phyloP scores from a whole-genome alignment of 331 rosid genomes.

The Phaseolus coccineus region DNA sequence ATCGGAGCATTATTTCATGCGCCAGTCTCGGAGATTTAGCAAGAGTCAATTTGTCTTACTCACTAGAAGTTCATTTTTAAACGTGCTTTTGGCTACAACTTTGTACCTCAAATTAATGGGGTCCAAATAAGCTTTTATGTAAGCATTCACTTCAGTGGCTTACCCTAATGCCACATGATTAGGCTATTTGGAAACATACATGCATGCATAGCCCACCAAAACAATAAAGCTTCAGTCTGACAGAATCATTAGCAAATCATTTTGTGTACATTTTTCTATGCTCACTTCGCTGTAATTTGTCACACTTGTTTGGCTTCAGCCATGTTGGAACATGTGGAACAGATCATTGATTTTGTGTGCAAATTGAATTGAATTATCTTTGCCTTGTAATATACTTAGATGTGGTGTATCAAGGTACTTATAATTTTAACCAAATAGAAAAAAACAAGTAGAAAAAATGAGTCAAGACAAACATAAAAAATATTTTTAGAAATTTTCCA shows the following conservation, averaged over 20 bases:
- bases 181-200: conserved; percentile 11
- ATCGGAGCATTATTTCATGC: conserved; percentile 17
- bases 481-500: no score
- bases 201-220: conserved; percentile 34
- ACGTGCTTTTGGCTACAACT: not conserved
- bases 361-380: no score
- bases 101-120: not conserved
- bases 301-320: no score
- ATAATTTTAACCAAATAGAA: no score
- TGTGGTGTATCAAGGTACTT: no score
- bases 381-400: no score
- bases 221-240: conserved; percentile 36
- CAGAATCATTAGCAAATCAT: conserved; percentile 2
- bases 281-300: no score
- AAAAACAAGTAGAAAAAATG: no score
- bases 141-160: conserved; percentile 15
- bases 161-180: not conserved
- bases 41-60: not conserved
- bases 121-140: not conserved
- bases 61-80: no score
- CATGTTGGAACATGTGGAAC: no score
- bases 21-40: not conserved
- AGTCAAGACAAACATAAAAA: no score
- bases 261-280: not conserved
- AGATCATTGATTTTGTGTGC: no score